Evolutionary conservation across 2,329 filamentous ascomycete species (phyloP), one percentile per base, ranked within the genome.

Genomic region (Colletotrichum sp.): DNA sequence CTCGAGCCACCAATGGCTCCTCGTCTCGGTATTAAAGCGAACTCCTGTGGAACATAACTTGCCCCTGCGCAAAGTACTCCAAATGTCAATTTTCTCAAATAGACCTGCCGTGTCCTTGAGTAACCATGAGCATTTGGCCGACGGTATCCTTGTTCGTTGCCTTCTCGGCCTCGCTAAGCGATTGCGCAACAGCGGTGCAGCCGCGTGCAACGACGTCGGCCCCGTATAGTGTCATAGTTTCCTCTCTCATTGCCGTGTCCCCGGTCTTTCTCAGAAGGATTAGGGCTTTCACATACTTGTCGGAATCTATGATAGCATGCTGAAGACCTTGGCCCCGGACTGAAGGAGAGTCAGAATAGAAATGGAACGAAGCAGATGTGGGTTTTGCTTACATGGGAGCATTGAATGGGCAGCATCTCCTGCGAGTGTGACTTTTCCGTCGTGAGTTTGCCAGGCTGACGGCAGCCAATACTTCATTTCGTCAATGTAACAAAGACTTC

Each of bases 301-400:
- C 76, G 13, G 81, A 84, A 67, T 87, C 86, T 1, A 78, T 78
- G 55, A 87, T 83, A 34, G 81, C 82, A 74, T 87, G 83, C 71
- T 87, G 86, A 43, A 85, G 81, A 9, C 85, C 85, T 76, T 87
- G 86, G 1, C 85, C 86, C n/a, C 85, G 83, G 75, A 83, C 82
- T 82, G n/a, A 27, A 12, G 11, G 3, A 36, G 34, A 27, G 29
- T 73, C 57, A 63, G 59, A 62, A 12, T 4, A 16, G 29, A 5
- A 12, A 12, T 24, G 8, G 6, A 16, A 27, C 38, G 3, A 73
- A 24, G 18, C 36, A 6, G 8, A 74, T 79, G n/a, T 21, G 43
- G 31, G n/a, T 51, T 21, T 51, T 51, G 43, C 43, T 76, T 77
- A 84, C 82, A 85, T 33, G 82, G 80, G 16, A 85, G 77, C 86